These are phyloP conservation scores for Biscogniauxia marginata DNA, from an alignment of 2,329 filamentous ascomycete species.

Conservation along the genomic window DNA sequence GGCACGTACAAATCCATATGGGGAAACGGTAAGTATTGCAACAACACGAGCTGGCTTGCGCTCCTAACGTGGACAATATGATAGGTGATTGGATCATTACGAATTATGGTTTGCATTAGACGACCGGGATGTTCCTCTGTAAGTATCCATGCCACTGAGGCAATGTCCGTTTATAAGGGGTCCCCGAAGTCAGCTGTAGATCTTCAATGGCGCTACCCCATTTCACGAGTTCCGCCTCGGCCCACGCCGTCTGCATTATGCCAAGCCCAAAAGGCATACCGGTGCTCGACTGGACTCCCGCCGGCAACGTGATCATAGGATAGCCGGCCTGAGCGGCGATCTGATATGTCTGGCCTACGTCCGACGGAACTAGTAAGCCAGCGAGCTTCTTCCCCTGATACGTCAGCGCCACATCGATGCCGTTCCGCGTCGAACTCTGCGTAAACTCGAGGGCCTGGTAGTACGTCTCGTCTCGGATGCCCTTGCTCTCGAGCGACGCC, in stretches of 20 bases:
- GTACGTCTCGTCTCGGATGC: slow-evolving; percentile 64
- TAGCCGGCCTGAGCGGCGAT: slow-evolving; percentile 75
- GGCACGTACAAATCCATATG: no score
- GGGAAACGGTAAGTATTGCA: not conserved
- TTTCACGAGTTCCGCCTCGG: slow-evolving; percentile 55
- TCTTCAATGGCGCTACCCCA: slow-evolving; percentile 65
- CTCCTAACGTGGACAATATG: not conserved
- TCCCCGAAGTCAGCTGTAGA: not conserved
- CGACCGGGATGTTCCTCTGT: not conserved
- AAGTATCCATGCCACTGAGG: not conserved
- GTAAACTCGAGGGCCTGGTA: slow-evolving; percentile 53
- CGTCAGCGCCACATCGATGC: slow-evolving; percentile 56
- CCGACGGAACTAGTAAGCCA: slow-evolving; percentile 65
- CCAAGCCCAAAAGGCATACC: slow-evolving; percentile 63
- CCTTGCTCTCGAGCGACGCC: slow-evolving; percentile 60
- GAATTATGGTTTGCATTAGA: slow-evolving; percentile 11
- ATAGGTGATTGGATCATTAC: not conserved
- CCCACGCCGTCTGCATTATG: slow-evolving; percentile 60
- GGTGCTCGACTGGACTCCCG: slow-evolving; percentile 50
- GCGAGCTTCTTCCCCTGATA: slow-evolving; percentile 48
- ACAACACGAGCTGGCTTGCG: no score
- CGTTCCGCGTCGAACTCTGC: not conserved
- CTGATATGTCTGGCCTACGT: slow-evolving; percentile 66
- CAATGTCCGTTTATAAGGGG: not conserved
- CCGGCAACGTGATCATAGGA: slow-evolving; percentile 68